Base-by-base conservation (phyloP, 202 grass and related monocot genomes). In the Schoenoplectus triqueter region DNA sequence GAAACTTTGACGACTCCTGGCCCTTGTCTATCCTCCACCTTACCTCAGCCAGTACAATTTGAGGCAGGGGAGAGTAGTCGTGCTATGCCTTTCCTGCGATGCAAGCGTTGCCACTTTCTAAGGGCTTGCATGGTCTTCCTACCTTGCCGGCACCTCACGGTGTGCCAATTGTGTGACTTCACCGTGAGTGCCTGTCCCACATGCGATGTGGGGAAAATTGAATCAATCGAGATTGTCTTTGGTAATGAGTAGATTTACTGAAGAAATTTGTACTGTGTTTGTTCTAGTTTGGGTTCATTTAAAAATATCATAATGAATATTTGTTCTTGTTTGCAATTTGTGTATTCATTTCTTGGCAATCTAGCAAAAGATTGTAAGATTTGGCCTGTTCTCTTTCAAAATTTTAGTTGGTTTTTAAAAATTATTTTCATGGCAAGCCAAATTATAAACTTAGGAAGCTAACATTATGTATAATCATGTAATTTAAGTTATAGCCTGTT, bases 21-120 rank as follows among this genome's bases (percentile, higher is more conserved):
- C 17, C 64, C 81, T 49, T 70, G 81, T 83, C 54, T 55, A 4
- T 83, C 81, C 46, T 83, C 81, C 3, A 78, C 74, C 21, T 78
- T 44, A 42, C 51, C 22, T 78, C 48, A 7, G 74, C 31, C 7
- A 0, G 54, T 15, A 59, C 13, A 60, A 41, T 55, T 44, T 8
- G 55, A 78, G 22, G 20, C 14, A 40, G 49, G 81, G 65, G 63
- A 69, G 47, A 83, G 51, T 69, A 66, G 46, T 54, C 49, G 14
- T 39, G 14, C 6, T 57, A 59, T 5, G 14, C 22, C 54, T 78
- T 78, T 78, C 55, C 45, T 57, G 14, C 22, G 17, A 69, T 83
- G 81, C 64, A 83, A 83, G 65, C 13, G 42, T 19, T 83, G 81
- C 15, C 2, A 48, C 6, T 48, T 20, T 52, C 65, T 54, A 83